Conservation (phyloP, 2,329 filamentous ascomycete species). For the Thielaviopsis musarum region DNA sequence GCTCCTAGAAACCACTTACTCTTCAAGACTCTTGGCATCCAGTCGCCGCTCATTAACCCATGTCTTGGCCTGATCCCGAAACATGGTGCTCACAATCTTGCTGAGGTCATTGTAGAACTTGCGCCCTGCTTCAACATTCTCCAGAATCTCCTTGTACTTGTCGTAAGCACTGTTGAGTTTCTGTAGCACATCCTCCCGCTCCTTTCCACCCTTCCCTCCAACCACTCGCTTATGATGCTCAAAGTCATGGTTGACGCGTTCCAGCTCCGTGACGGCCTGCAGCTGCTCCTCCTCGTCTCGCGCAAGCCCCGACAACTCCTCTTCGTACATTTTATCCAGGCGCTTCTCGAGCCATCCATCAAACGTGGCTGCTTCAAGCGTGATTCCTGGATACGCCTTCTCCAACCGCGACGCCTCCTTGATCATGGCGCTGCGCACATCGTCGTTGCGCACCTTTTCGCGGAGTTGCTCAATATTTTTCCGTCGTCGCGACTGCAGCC, state of each 20-base stretch:
- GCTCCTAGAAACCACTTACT: conserved; percentile 32
- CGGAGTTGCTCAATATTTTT: conserved; percentile 65
- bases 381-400: conserved; percentile 67
- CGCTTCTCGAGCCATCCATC: conserved; percentile 78
- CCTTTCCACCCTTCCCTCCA: conserved; percentile 42
- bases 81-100: conserved; percentile 62
- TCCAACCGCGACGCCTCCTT: conserved; percentile 73
- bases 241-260: conserved; percentile 64
- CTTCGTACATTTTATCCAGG: conserved; percentile 58
- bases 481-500: conserved; percentile 64
- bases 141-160: conserved; percentile 92
- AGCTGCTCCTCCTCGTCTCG: conserved; percentile 65
- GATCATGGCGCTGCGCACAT: conserved; percentile 73
- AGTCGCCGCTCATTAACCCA: conserved; percentile 69
- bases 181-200: conserved; percentile 76
- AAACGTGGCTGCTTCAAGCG: conserved; percentile 76
- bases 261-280: conserved; percentile 48
- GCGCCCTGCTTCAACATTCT: conserved; percentile 74
- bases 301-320: conserved; percentile 52
- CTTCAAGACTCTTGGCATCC: conserved; percentile 65
- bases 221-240: conserved; percentile 51
- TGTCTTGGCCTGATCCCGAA: conserved; percentile 58
- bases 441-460: conserved; percentile 68
- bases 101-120: conserved; percentile 97
- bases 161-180: conserved; percentile 79